phyloP scores from a whole-genome alignment of 2,329 filamentous ascomycete species.

The Trichoderma semiorbis region DNA sequence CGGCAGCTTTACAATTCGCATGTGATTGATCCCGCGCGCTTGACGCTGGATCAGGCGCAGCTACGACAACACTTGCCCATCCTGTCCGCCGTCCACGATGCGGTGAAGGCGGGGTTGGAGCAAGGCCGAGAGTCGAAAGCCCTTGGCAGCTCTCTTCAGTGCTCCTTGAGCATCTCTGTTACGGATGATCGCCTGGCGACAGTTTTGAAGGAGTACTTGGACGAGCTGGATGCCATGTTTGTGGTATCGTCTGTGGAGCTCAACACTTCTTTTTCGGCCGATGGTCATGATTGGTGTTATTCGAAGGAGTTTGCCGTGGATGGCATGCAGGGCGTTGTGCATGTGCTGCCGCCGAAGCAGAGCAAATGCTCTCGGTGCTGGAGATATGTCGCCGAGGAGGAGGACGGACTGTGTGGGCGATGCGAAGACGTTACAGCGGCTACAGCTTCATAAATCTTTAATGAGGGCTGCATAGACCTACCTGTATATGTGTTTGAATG shows the following conservation, averaged over 20 bases:
- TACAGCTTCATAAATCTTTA: not conserved
- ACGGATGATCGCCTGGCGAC: conserved; percentile 34
- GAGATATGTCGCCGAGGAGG: conserved; percentile 70
- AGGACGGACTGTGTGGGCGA: conserved; percentile 65
- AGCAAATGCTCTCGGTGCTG: conserved; percentile 86
- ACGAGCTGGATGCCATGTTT: conserved; percentile 62
- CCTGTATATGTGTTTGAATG: not conserved
- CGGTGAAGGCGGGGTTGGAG: conserved; percentile 75
- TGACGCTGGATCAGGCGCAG: conserved; percentile 37
- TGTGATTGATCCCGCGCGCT: conserved; percentile 38
- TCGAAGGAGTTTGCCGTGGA: conserved; percentile 41
- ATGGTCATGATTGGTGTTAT: conserved; percentile 39
- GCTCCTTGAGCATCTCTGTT: conserved; percentile 58
- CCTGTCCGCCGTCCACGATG: conserved; percentile 56
- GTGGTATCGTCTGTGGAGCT: conserved; percentile 64
- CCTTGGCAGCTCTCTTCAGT: conserved; percentile 78
- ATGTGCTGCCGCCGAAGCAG: conserved; percentile 47
- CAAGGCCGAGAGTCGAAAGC: conserved; percentile 65
- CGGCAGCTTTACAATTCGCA: conserved; percentile 46
- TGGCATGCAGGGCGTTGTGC: conserved; percentile 37
- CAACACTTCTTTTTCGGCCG: conserved; percentile 31
- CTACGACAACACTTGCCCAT: conserved; percentile 43
- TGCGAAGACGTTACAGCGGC: conserved; percentile 59
- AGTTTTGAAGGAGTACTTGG: conserved; percentile 39
- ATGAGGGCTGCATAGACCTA: not conserved